A percentile compares a stretch with the other conserved stretches of the same genome.
These are phyloP conservation scores for Kregervanrija delftensis DNA, from an alignment of 805 yeast species.

Conservation along the genomic window DNA sequence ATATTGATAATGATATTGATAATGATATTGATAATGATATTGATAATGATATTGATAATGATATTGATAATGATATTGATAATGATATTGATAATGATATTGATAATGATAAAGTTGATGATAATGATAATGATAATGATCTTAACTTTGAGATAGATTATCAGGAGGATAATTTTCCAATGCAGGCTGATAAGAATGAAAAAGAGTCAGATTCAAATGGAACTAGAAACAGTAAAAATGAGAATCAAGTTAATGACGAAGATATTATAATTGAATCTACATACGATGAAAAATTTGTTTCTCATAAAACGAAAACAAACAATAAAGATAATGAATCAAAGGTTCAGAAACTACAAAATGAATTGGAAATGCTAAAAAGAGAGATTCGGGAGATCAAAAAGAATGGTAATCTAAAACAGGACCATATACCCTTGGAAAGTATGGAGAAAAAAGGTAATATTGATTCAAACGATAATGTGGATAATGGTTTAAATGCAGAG, in stretches of 20 bases:
- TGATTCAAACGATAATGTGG: not conserved
- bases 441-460: not conserved
- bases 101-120: not conserved
- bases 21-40: no score
- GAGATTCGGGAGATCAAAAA: conserved; percentile 2
- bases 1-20: no score
- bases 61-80: not conserved
- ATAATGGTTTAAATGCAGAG: not conserved
- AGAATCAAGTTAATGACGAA: no score
- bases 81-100: not conserved
- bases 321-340: not conserved
- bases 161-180: no score
- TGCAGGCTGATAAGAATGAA: no score
- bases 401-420: not conserved
- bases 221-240: no score
- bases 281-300: not conserved
- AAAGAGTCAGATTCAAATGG: no score
- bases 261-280: no score
- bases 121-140: conserved; percentile 1
- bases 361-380: conserved; percentile 1
- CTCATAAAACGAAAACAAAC: not conserved
- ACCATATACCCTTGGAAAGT: not conserved
- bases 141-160: no score
- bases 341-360: not conserved
- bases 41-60: no score